Percentiles rank a stretch among this genome's conserved stretches.
These are phyloP conservation scores for Fusarium sp. DNA, from an alignment of 2,329 filamentous ascomycete genomes.

Conservation along the genomic window DNA sequence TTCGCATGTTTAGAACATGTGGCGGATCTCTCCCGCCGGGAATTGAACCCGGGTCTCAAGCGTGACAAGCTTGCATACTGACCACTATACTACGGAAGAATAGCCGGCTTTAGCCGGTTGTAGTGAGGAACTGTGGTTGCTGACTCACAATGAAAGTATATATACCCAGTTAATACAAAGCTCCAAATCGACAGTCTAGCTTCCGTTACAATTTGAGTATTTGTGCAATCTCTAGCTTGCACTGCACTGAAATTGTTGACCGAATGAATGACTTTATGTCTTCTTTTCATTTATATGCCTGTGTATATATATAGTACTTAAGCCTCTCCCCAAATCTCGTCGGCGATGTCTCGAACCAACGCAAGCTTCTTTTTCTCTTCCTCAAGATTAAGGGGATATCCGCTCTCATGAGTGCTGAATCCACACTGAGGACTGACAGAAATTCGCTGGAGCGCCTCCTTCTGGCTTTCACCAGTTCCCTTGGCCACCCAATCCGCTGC, in stretches of 20 bases:
- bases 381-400: constrained; percentile 73
- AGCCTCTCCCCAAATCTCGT: constrained; percentile 70
- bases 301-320: background rate
- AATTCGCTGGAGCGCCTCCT: constrained; percentile 75
- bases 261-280: background rate
- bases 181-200: background rate
- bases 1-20: constrained; percentile 26
- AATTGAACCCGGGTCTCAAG: constrained; percentile 41
- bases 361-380: constrained; percentile 79
- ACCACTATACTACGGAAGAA: constrained; percentile 6
- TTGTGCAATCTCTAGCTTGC: too few relatives aligned
- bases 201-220: too few relatives aligned
- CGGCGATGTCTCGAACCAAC: constrained; percentile 75
- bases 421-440: constrained; percentile 77
- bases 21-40: constrained; percentile 41
- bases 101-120: background rate
- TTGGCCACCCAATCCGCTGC: constrained; percentile 76
- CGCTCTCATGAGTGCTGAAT: constrained; percentile 78
- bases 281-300: background rate
- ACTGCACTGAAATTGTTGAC: background rate
- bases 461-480: constrained; percentile 69
- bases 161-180: background rate
- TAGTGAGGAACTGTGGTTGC: background rate
- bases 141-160: rapidly evolving
- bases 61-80: constrained; percentile 33